Base-by-base conservation (phyloP, 73 alveolate species). In the Paraurostyla sp. region DNA sequence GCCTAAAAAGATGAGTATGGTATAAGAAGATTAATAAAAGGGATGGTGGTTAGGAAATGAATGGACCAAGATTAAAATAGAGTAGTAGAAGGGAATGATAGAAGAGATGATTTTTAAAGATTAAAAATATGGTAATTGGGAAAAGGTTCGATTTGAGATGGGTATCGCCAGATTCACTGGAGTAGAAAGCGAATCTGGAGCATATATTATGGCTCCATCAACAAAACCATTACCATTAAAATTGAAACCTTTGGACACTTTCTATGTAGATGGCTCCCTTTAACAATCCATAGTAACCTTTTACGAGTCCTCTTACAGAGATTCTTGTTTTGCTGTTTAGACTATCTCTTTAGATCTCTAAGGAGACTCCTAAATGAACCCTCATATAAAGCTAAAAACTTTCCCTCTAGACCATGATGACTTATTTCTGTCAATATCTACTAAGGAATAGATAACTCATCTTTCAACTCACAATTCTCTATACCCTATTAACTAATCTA, bases 171-270 rank as follows among this genome's bases (percentile, higher is more conserved):
- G 88, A 57, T 51, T n/a, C 40, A n/a, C 78, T 9, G 73, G 62
- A 0, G 57, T 36, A 1, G 52, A 76, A 6, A 76, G 88, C 49
- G 88, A 76, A 40, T 76, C 88, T 3, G 88, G 88, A 76, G 88
- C 88, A 29, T 76, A 76, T 57, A 76, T 76, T 32, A 25, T 76
- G 16, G 88, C 88, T 9, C 88, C 88, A 0, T 68, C 41, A 29
- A 1, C 23, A 13, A 35, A 73, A 0, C n/a, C 15, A 29, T 20
- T 48, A 29, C 27, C 56, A 23, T 45, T 73, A 45, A 73, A 73
- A 15, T 25, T 73, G 46, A 48, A 20, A 4, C 57, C 38, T 1
- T 7, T 73, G 20, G 86, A 73, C 20, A 23, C 60, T 20, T 73
- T 73, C 36, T 18, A 25, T 15, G 68, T 73, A 11, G 27, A 43